phyloP scores from a whole-genome alignment of 805 yeast genomes.

The Teunomyces atbi region DNA sequence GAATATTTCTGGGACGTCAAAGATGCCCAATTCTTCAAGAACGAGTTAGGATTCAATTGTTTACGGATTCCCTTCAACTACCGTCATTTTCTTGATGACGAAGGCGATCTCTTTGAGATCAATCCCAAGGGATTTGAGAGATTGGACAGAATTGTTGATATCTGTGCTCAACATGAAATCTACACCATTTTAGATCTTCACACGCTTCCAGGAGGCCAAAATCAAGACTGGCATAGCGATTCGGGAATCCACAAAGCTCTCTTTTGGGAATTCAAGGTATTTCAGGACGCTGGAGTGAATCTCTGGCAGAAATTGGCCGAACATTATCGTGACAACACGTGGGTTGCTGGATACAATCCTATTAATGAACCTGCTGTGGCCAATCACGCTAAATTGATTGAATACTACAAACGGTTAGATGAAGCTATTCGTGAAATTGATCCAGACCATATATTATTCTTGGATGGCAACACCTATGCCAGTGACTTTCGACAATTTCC shows the following conservation, averaged over 20 bases:
- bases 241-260: conserved; percentile 45
- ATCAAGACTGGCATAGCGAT: conserved; percentile 55
- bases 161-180: conserved; percentile 46
- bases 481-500: conserved; percentile 51
- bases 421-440: conserved; percentile 43
- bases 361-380: conserved; percentile 52
- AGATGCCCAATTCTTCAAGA: conserved; percentile 46
- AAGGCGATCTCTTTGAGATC: conserved; percentile 42
- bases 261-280: conserved; percentile 49
- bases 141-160: conserved; percentile 42
- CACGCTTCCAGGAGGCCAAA: conserved; percentile 53
- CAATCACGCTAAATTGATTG: conserved; percentile 39
- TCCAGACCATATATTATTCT: conserved; percentile 47
- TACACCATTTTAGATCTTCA: conserved; percentile 51
- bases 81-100: conserved; percentile 47
- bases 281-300: conserved; percentile 46
- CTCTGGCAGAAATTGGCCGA: conserved; percentile 47
- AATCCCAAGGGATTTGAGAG: conserved; percentile 45
- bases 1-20: conserved; percentile 53
- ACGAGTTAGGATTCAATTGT: conserved; percentile 43
- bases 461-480: conserved; percentile 53
- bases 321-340: conserved; percentile 44
- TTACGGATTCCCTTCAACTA: conserved; percentile 53
- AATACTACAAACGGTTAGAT: conserved; percentile 39
- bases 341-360: conserved; percentile 57